Conservation (phyloP, 2,329 filamentous ascomycete genomes). For the Neonectria coccinea region DNA sequence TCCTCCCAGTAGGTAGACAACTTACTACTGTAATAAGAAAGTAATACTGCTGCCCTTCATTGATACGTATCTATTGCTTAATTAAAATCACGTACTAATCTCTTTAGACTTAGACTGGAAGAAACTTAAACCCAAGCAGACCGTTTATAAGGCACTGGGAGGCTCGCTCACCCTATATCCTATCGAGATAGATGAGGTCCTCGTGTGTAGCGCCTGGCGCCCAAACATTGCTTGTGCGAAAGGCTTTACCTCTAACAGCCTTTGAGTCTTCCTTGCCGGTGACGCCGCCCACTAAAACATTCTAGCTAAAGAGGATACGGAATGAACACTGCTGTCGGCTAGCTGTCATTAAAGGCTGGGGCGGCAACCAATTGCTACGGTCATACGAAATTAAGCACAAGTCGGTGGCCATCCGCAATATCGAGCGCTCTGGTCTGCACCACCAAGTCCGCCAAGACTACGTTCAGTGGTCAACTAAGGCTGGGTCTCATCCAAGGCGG, state of each 20-base stretch:
- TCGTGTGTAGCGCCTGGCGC: conserved; percentile 35
- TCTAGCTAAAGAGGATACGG: conserved; percentile 52
- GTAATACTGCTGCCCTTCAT: no score
- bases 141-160: conserved; percentile 8
- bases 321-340: conserved; percentile 52
- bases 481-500: no score
- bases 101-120: background rate
- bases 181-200: conserved; percentile 38
- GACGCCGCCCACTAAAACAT: conserved; percentile 53
- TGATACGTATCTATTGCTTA: no score
- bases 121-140: background rate
- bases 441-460: conserved; percentile 13
- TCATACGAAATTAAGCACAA: conserved; percentile 43
- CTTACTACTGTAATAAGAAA: no score
- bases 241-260: conserved; percentile 38
- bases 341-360: conserved; percentile 35
- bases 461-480: no score
- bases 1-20: no score
- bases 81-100: background rate
- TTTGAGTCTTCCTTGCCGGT: conserved; percentile 51
- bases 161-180: background rate
- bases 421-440: no score
- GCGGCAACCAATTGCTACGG: conserved; percentile 26
- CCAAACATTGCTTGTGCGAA: conserved; percentile 36
- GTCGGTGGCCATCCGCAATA: no score